Percentiles rank a stretch among this genome's conserved stretches.
Conservation (phyloP, 495 filamentous ascomycete species). For the Lepidopterella palustris region DNA sequence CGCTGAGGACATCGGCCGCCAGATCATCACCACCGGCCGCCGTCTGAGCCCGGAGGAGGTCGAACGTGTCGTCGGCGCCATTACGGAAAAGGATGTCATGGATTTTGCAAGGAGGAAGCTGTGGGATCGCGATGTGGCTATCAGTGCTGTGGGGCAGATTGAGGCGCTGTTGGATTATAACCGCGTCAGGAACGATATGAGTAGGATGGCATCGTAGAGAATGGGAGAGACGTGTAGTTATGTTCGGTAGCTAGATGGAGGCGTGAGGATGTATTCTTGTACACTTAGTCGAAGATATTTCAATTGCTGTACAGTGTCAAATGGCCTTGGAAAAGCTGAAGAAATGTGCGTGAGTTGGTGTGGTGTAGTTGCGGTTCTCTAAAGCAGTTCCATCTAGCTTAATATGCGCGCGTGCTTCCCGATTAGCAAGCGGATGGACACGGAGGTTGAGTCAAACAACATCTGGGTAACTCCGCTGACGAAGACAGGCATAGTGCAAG, state of each 20-base stretch:
- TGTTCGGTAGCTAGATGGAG: background rate
- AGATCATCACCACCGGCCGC: constrained; percentile 94
- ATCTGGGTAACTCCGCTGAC: no score
- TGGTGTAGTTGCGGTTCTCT: no score
- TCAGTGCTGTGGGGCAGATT: constrained; percentile 85
- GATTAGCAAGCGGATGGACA: no score
- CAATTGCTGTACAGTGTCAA: constrained; percentile 5
- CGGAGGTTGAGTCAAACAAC: no score
- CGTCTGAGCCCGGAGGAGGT: constrained; percentile 89
- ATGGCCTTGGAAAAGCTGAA: no score
- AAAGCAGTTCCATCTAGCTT: no score
- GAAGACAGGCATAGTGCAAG: no score
- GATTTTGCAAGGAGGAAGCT: constrained; percentile 82
- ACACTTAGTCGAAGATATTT: background rate
- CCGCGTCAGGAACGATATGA: constrained; percentile 83
- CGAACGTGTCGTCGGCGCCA: constrained; percentile 75
- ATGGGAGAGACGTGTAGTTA: background rate
- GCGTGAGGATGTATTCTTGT: background rate
- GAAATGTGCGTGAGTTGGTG: no score
- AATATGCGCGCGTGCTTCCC: no score
- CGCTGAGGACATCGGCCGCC: constrained; percentile 96
- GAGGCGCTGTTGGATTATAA: constrained; percentile 89
- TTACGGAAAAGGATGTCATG: constrained; percentile 97
- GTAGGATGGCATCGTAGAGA: constrained; percentile 58
- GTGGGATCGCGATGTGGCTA: constrained; percentile 94